Evolutionary conservation across 139 green algal genomes (phyloP), one percentile per base, ranked within the genome.

Genomic region (Chlamydomonas incerta): DNA sequence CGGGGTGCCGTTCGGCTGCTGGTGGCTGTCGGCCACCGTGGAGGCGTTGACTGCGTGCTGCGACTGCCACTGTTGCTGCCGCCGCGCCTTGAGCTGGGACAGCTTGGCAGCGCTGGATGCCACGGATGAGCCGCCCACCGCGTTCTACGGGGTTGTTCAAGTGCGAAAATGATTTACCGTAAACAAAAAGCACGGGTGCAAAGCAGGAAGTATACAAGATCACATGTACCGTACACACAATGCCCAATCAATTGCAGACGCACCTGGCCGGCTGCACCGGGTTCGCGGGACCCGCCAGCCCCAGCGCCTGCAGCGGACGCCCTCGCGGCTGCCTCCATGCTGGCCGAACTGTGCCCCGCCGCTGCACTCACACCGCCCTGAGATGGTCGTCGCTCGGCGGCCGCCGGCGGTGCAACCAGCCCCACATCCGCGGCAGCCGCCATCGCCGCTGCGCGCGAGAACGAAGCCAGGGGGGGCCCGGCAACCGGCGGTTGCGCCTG

Each of bases 1-100:
- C 41, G 41, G 41, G 41, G 55, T 24, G 55, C 8, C 55, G 17
- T 10, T 18, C 20, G 34, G 68, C 10, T 74, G 34, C 34, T 74
- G 68, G 34, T 5, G 3, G 34, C 1, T 5, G 68, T n/a, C n/a
- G 63, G 63, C 63, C 58, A 14, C 20, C 15, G 18, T 29, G 63
- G 18, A 23, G n/a, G 21, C 47, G 5, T 66, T 29, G 23, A 85
- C 14, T 9, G 47, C 35, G 80, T 86, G 80, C 66, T 72, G 52
- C 20, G 67, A 79, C 55, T 86, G 68, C 80, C 80, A 86, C 68
- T 86, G 80, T 35, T 86, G 80, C 55, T 86, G 80, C 0, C 80
- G 67, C 31, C 80, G 68, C 0, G 67, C 68, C 57, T 86, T 86
- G 18, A 86, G 80, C 68, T 86, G 80, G 0, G 67, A 72, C 4